Evolutionary conservation across 257 asterid genomes (phyloP).

Genomic region (Solanum bulbocastanum): DNA sequence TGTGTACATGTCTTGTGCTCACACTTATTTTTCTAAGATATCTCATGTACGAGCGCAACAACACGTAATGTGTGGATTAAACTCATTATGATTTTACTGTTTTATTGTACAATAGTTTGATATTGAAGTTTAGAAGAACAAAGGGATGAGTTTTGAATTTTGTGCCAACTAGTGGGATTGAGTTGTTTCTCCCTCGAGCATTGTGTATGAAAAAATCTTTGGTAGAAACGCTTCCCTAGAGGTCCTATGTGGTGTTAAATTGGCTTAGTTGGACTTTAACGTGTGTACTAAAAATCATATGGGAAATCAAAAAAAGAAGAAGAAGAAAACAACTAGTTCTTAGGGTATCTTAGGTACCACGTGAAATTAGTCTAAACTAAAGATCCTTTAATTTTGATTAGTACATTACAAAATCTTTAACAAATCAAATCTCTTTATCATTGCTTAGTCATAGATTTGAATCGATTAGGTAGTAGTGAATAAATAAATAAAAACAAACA

Average conservation of each 20-base stretch:
- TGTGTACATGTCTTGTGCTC: neutral
- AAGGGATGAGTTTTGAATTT: neutral
- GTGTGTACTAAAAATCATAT: neutral
- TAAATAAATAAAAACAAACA: neutral
- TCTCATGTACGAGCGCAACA: neutral
- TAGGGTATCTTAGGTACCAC: neutral
- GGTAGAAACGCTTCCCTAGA: neutral
- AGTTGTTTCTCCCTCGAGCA: neutral
- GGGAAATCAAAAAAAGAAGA: too few species aligned
- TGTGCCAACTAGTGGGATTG: neutral
- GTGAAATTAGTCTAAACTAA: neutral
- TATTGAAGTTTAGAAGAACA: neutral
- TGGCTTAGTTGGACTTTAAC: too few species aligned
- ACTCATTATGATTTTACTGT: neutral
- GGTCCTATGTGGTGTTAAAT: neutral
- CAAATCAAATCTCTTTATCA: neutral
- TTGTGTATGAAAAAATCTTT: too few species aligned
- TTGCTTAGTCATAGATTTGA: neutral
- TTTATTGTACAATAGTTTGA: neutral
- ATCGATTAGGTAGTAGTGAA: neutral
- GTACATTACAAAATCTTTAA: neutral
- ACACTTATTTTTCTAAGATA: neutral
- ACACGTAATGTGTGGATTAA: neutral
- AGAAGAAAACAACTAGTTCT: too few species aligned
- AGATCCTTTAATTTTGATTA: neutral